Evolutionary conservation across 768 basidiomycete genomes (phyloP).

Genomic region (Tricholoma sp.): DNA sequence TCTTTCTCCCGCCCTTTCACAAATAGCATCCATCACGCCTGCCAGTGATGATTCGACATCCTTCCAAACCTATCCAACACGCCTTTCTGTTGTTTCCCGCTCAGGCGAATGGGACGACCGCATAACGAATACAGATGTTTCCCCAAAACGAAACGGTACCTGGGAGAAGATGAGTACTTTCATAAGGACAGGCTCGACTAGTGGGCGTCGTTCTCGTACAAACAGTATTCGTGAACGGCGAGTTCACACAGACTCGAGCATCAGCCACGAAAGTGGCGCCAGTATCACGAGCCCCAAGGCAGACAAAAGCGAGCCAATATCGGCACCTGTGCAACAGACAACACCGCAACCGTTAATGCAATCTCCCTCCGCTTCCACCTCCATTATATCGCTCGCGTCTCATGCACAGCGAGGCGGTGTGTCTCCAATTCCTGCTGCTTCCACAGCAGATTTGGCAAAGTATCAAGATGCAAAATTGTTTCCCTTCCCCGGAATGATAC

Average conservation of each 20-base stretch:
- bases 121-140: slow-evolving; percentile 33
- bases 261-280: slow-evolving; percentile 72
- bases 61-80: slow-evolving; percentile 52
- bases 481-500: slow-evolving; percentile 85
- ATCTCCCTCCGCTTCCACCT: slow-evolving; percentile 63
- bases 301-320: slow-evolving; percentile 42
- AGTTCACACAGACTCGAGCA: slow-evolving; percentile 65
- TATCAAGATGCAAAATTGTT: slow-evolving; percentile 80
- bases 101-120: slow-evolving; percentile 48
- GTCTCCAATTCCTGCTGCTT: slow-evolving; percentile 76
- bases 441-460: slow-evolving; percentile 63
- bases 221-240: slow-evolving; percentile 72
- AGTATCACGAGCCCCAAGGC: slow-evolving; percentile 61
- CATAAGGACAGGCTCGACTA: slow-evolving; percentile 56
- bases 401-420: slow-evolving; percentile 51
- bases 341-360: slow-evolving; percentile 45
- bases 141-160: slow-evolving; percentile 51
- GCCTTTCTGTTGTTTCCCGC: slow-evolving; percentile 60
- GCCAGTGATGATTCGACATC: slow-evolving; percentile 46
- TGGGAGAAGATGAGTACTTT: slow-evolving; percentile 74
- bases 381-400: slow-evolving; percentile 58
- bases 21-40: slow-evolving; percentile 32
- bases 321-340: slow-evolving; percentile 31
- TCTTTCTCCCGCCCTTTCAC: slow-evolving; percentile 44
- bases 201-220: slow-evolving; percentile 72